phyloP scores from a whole-genome alignment of 495 filamentous ascomycete species.

The Hypomontagnella submonticulosa region DNA sequence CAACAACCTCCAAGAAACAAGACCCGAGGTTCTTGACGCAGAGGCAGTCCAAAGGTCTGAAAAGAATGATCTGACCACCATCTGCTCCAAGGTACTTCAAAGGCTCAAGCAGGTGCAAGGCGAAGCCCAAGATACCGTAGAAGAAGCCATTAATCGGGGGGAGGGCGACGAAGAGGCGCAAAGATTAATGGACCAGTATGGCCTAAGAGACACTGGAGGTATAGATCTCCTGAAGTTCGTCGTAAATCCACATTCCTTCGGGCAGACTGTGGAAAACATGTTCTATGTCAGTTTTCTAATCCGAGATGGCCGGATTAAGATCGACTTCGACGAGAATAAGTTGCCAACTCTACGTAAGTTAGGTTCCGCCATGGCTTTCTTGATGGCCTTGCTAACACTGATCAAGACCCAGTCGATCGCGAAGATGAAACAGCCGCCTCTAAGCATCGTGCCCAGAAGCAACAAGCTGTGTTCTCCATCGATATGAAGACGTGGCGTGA shows the following conservation, averaged over 20 bases:
- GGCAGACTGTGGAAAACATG: conserved; percentile 95
- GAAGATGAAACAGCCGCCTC: conserved; percentile 40
- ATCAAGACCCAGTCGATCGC: conserved; percentile 38
- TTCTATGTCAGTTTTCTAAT: conserved; percentile 97
- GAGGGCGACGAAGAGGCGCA: conserved; percentile 47
- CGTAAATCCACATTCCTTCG: conserved; percentile 88
- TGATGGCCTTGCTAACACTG: conserved; percentile 24
- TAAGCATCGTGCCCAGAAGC: conserved; percentile 65
- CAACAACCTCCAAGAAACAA: conserved; percentile 71
- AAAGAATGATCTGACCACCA: conserved; percentile 75
- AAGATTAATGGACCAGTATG: conserved; percentile 60
- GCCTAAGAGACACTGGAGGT: conserved; percentile 70
- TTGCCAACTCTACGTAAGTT: conserved; percentile 79
- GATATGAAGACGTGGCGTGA: conserved; percentile 85
- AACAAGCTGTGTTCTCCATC: conserved; percentile 85
- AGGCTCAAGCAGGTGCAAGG: conserved; percentile 52
- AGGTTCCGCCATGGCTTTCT: not conserved
- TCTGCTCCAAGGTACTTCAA: conserved; percentile 73
- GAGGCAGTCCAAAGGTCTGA: conserved; percentile 77
- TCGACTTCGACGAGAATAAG: conserved; percentile 70
- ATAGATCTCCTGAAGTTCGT: conserved; percentile 84
- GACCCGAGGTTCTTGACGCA: conserved; percentile 77
- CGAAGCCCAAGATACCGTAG: conserved; percentile 54
- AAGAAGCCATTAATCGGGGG: conserved; percentile 49
- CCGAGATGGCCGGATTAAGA: conserved; percentile 78